phyloP scores from a whole-genome alignment of 2,329 filamentous ascomycete species.

The Nothopassalora personata region DNA sequence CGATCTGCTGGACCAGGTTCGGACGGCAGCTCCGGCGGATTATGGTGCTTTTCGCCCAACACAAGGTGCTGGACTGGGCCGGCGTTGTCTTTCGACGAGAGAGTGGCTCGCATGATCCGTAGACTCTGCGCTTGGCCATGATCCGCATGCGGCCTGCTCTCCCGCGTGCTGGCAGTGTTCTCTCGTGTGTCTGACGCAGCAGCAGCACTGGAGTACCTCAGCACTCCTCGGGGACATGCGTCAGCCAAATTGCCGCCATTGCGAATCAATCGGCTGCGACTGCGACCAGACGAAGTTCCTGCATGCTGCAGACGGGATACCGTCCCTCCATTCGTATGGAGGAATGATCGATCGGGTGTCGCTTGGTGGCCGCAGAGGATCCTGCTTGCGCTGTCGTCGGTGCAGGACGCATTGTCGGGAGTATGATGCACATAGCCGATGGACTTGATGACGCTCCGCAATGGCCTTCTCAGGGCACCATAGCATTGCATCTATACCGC shows the following conservation, averaged over 20 bases:
- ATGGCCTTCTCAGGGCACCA: constrained; percentile 18
- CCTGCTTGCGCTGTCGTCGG: background rate
- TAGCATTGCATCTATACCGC: constrained; percentile 20
- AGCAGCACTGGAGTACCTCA: background rate
- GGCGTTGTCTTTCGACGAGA: background rate
- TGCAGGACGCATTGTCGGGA: background rate
- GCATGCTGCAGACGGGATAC: background rate
- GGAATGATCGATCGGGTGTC: background rate
- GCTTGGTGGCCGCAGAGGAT: background rate
- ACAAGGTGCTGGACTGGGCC: background rate
- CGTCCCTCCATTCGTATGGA: background rate
- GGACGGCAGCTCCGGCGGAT: background rate
- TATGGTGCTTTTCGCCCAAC: background rate
- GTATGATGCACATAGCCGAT: constrained; percentile 9
- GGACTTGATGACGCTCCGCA: constrained; percentile 19
- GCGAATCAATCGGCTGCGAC: background rate
- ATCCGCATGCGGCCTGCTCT: background rate
- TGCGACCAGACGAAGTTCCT: background rate
- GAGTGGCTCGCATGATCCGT: background rate
- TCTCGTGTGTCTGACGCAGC: background rate
- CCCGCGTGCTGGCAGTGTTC: background rate
- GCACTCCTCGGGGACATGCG: background rate
- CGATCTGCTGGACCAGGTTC: background rate
- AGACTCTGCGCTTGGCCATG: background rate
- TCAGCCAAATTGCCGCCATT: background rate